Conservation (phyloP, 2,329 filamentous ascomycete genomes). For the Ceratocystis cacaofunesta region DNA sequence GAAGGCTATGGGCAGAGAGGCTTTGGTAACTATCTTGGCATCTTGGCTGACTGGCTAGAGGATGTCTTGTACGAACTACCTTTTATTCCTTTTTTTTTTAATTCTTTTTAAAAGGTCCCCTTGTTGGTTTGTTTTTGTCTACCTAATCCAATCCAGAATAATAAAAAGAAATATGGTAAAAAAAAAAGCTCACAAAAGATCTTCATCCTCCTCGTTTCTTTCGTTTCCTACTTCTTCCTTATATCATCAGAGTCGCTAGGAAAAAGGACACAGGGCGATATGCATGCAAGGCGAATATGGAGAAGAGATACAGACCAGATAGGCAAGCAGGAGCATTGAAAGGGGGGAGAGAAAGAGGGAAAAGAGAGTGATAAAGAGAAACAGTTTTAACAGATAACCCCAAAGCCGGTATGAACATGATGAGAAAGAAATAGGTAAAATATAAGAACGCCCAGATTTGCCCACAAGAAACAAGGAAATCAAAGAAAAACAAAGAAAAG, state of each 20-base stretch:
- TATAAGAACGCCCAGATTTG: slow-evolving; percentile 8
- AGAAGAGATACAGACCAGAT: neutral
- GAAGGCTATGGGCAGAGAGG: neutral
- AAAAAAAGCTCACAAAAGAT: neutral
- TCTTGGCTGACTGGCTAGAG: neutral
- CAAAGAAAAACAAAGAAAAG: slow-evolving; percentile 3
- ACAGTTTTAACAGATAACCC: slow-evolving; percentile 8
- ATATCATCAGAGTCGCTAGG: neutral
- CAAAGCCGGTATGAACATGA: slow-evolving; percentile 15
- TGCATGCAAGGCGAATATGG: slow-evolving; percentile 17
- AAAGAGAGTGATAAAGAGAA: neutral
- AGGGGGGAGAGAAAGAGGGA: neutral
- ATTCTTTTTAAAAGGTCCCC: too few relatives aligned
- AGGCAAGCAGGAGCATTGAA: too few relatives aligned
- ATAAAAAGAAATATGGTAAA: neutral
- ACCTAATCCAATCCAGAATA: neutral
- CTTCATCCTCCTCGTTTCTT: neutral
- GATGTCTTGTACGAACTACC: neutral
- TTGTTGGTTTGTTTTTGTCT: neutral
- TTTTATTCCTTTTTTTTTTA: neutral
- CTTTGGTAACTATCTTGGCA: neutral
- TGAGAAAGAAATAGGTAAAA: neutral
- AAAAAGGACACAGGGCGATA: neutral
- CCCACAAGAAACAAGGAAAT: slow-evolving; percentile 8
- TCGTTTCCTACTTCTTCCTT: neutral